A percentile compares a stretch with the other conserved stretches of the same genome.
Conservation (phyloP, 225 moss, liverwort and hornwort genomes). For the Rhytidiadelphus loreus region DNA sequence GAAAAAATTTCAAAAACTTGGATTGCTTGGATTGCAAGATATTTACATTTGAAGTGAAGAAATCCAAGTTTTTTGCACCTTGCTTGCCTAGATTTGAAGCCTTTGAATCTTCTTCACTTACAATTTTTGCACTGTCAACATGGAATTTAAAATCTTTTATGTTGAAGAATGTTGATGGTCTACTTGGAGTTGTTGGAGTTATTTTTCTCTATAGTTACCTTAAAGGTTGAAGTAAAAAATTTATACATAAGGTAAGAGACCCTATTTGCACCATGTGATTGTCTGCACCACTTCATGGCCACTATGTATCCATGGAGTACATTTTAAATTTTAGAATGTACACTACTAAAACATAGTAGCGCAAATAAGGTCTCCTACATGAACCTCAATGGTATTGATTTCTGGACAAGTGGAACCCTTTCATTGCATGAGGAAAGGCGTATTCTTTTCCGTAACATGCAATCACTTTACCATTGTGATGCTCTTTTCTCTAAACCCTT, state of each 20-base stretch:
- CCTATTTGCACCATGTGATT: background rate
- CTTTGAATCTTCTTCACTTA: background rate
- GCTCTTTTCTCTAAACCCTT: background rate
- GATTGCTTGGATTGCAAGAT: background rate
- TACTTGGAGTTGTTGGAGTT: background rate
- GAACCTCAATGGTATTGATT: background rate
- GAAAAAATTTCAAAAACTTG: background rate
- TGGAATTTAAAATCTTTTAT: background rate
- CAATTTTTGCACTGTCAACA: background rate
- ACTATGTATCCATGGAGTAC: accelerated
- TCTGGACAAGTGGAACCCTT: accelerated
- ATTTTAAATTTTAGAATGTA: too few species aligned
- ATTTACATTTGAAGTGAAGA: background rate
- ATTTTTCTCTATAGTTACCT: background rate
- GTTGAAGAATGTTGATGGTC: background rate
- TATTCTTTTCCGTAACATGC: background rate
- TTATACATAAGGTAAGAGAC: background rate
- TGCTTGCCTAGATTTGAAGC: background rate
- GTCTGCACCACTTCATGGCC: background rate
- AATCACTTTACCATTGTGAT: background rate
- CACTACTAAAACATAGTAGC: accelerated
- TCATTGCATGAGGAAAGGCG: background rate
- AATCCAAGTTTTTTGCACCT: accelerated
- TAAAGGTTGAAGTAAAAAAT: background rate
- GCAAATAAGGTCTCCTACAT: background rate